These are phyloP conservation scores for Coniochaeta prunicola DNA, from an alignment of 2,329 filamentous ascomycete genomes.

Conservation along the genomic window DNA sequence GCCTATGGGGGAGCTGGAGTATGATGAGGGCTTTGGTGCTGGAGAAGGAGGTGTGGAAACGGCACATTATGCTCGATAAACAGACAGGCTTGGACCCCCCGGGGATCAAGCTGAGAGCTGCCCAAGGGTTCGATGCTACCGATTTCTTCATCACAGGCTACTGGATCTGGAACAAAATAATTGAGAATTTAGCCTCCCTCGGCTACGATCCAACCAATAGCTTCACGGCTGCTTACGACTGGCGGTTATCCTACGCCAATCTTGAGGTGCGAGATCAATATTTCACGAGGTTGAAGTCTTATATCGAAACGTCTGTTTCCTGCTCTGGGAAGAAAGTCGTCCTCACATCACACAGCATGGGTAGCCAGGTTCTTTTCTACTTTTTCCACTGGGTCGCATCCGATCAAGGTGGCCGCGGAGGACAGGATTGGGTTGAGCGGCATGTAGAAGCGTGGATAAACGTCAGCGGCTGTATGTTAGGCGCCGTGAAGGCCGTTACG, in stretches of 20 bases:
- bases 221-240: constrained; percentile 73
- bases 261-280: constrained; percentile 89
- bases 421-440: constrained; percentile 80
- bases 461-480: constrained; percentile 95
- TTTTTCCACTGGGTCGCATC: constrained; percentile 73
- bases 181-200: constrained; percentile 92
- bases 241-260: constrained; percentile 85
- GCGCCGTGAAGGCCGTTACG: constrained; percentile 82
- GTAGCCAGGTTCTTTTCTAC: constrained; percentile 87
- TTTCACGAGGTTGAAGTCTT: constrained; percentile 81
- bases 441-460: constrained; percentile 97
- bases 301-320: constrained; percentile 78
- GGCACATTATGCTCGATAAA: constrained; percentile 94
- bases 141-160: constrained; percentile 91
- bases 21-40: constrained; percentile 96
- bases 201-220: constrained; percentile 85
- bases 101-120: constrained; percentile 80
- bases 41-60: constrained; percentile 93
- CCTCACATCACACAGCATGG: constrained; percentile 93
- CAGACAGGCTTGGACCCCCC: constrained; percentile 85
- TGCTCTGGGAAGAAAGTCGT: constrained; percentile 73
- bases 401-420: constrained; percentile 70
- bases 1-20: constrained; percentile 95
- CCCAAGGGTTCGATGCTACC: constrained; percentile 94
- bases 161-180: constrained; percentile 99